Evolutionary conservation across 257 asterid species (phyloP).

Genomic region (Solanum bulbocastanum): DNA sequence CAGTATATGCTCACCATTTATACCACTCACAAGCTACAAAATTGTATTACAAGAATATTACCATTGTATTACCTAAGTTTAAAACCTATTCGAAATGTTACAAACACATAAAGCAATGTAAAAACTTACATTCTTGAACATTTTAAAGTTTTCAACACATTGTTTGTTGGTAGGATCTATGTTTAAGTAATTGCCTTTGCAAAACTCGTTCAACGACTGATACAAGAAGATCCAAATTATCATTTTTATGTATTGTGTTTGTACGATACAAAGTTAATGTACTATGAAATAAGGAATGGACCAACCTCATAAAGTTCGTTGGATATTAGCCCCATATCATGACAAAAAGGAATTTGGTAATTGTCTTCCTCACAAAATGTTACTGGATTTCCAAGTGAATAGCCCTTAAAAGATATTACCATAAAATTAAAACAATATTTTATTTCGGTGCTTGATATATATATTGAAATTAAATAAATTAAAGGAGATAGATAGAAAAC

Average conservation of each 20-base stretch:
- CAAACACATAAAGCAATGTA: background rate
- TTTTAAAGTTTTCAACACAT: background rate
- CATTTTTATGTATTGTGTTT: background rate
- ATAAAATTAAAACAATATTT: background rate
- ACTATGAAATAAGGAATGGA: too few relatives aligned
- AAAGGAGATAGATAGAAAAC: background rate
- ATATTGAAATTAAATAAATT: too few relatives aligned
- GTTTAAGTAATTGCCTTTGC: background rate
- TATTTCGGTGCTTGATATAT: background rate
- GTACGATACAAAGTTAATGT: background rate
- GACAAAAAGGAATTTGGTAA: constrained; percentile 15
- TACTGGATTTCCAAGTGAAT: too few relatives aligned
- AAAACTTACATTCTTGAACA: background rate
- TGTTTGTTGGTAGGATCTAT: background rate
- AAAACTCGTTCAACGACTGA: background rate
- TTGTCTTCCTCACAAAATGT: background rate
- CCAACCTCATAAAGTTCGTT: constrained; percentile 21
- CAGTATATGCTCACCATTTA: background rate
- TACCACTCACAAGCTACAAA: background rate
- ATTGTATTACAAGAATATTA: background rate
- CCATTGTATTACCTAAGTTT: too few relatives aligned
- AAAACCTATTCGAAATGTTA: too few relatives aligned
- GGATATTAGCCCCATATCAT: constrained; percentile 23
- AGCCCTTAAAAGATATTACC: too few relatives aligned
- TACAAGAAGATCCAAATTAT: background rate